Percentiles rank a stretch among this genome's conserved stretches.
These are phyloP conservation scores for Paecilomyces sp. DNA, from an alignment of 2,329 filamentous ascomycete genomes.

Conservation along the genomic window DNA sequence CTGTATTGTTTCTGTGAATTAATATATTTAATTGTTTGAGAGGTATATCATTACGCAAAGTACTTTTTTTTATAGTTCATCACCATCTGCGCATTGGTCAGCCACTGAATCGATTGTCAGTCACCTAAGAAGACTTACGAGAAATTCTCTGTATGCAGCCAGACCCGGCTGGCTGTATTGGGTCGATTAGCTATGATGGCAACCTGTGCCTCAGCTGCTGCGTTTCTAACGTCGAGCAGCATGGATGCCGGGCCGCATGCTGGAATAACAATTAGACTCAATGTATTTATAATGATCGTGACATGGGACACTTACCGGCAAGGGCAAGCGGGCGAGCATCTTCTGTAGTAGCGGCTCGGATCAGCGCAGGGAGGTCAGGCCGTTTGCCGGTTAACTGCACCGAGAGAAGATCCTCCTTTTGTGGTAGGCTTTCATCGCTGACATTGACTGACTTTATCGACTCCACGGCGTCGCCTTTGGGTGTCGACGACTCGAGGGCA, in stretches of 20 bases:
- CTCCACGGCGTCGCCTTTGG: neutral
- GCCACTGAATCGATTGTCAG: neutral
- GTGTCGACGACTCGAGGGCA: neutral
- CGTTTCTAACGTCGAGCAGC: slow-evolving; percentile 43
- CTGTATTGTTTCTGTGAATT: neutral
- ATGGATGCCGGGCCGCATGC: slow-evolving; percentile 41
- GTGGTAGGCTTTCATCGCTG: neutral
- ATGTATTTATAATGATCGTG: neutral
- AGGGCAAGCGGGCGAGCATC: neutral
- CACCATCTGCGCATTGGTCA: neutral
- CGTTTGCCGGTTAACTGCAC: slow-evolving; percentile 14
- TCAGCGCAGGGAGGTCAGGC: slow-evolving; percentile 24
- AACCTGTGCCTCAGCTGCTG: slow-evolving; percentile 38
- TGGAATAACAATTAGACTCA: slow-evolving; percentile 19
- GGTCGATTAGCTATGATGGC: slow-evolving; percentile 21
- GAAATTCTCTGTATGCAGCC: slow-evolving; percentile 44
- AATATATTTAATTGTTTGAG: neutral
- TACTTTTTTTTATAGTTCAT: neutral
- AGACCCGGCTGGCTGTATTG: slow-evolving; percentile 24
- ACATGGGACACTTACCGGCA: neutral
- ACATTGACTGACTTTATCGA: slow-evolving; percentile 5
- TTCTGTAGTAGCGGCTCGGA: slow-evolving; percentile 4
- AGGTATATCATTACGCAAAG: neutral
- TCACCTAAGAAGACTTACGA: slow-evolving; percentile 28
- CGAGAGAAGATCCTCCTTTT: neutral